These are phyloP conservation scores for Mitragyna speciosa DNA, from an alignment of 257 asterid species.

Conservation along the genomic window DNA sequence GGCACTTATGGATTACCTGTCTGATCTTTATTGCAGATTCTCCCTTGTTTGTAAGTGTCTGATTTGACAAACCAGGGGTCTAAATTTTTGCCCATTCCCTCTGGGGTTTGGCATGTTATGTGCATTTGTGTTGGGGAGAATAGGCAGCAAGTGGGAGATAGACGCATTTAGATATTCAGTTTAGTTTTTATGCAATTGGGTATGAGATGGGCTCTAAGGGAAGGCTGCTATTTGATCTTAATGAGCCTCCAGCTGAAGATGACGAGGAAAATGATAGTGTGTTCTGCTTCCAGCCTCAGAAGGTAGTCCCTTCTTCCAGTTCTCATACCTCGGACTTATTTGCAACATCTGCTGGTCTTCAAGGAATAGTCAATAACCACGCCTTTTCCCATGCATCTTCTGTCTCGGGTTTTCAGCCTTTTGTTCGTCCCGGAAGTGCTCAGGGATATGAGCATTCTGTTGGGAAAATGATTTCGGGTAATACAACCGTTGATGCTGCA, in stretches of 20 bases:
- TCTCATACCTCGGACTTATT: constrained; percentile 60
- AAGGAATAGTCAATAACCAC: constrained; percentile 78
- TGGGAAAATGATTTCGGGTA: constrained; percentile 36
- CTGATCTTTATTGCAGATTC: constrained; percentile 20
- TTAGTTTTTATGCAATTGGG: constrained; percentile 59
- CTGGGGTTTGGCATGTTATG: constrained; percentile 51
- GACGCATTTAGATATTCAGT: constrained; percentile 37
- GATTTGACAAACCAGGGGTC: constrained; percentile 33
- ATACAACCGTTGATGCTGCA: constrained; percentile 28
- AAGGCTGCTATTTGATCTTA: constrained; percentile 88
- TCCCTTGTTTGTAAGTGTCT: constrained; percentile 14
- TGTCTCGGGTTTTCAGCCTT: constrained; percentile 97
- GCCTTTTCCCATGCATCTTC: constrained; percentile 96
- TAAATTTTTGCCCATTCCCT: constrained; percentile 33
- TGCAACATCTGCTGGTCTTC: constrained; percentile 56
- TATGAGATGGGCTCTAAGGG: constrained; percentile 94
- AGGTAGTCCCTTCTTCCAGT: constrained; percentile 84
- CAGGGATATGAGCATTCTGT: constrained; percentile 41
- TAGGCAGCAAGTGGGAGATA: constrained; percentile 34
- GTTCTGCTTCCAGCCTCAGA: constrained; percentile 79
- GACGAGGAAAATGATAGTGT: constrained; percentile 67
- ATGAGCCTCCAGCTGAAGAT: constrained; percentile 88
- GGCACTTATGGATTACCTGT: neutral
- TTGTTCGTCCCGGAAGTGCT: constrained; percentile 58
- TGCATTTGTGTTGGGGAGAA: constrained; percentile 46